Conservation (phyloP, 768 basidiomycete species). For the Termitomyces sp. region DNA sequence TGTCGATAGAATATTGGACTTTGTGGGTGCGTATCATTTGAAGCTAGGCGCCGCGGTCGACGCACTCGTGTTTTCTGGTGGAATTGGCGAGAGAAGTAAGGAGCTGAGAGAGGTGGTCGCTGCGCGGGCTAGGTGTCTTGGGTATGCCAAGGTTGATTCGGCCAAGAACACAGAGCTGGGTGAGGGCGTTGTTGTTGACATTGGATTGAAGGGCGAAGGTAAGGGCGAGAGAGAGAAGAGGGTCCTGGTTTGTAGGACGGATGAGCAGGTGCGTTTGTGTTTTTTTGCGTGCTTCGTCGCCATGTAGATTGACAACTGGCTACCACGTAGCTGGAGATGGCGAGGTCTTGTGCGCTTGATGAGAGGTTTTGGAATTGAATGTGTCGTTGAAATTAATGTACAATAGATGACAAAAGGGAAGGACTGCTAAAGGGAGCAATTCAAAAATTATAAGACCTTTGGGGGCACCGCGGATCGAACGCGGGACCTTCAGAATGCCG, state of each 20-base stretch:
- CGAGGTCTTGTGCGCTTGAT: conserved; percentile 29
- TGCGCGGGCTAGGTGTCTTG: conserved; percentile 51
- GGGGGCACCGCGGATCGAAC: conserved; percentile 10
- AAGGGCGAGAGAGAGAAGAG: conserved; percentile 18
- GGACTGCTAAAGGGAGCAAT: too few relatives aligned
- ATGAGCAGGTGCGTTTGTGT: conserved; percentile 45
- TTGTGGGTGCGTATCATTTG: conserved; percentile 68
- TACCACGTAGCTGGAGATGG: conserved; percentile 40
- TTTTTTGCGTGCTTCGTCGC: background rate
- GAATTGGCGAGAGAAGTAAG: conserved; percentile 75
- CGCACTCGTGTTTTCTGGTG: conserved; percentile 82
- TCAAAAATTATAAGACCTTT: too few relatives aligned
- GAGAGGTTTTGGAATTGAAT: conserved; percentile 17
- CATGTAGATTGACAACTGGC: background rate
- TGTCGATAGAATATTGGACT: conserved; percentile 70
- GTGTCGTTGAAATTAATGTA: too few relatives aligned
- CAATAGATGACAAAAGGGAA: too few relatives aligned
- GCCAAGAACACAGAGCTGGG: conserved; percentile 39
- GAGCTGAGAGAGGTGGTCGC: conserved; percentile 58
- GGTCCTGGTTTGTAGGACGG: conserved; percentile 59
- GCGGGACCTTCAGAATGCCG: conserved; percentile 6
- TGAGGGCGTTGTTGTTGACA: conserved; percentile 40
- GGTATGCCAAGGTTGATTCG: conserved; percentile 46
- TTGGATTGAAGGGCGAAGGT: conserved; percentile 27
- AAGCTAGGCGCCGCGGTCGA: conserved; percentile 66